phyloP scores from a whole-genome alignment of 2,329 filamentous ascomycete species.

The Phoma sp. region DNA sequence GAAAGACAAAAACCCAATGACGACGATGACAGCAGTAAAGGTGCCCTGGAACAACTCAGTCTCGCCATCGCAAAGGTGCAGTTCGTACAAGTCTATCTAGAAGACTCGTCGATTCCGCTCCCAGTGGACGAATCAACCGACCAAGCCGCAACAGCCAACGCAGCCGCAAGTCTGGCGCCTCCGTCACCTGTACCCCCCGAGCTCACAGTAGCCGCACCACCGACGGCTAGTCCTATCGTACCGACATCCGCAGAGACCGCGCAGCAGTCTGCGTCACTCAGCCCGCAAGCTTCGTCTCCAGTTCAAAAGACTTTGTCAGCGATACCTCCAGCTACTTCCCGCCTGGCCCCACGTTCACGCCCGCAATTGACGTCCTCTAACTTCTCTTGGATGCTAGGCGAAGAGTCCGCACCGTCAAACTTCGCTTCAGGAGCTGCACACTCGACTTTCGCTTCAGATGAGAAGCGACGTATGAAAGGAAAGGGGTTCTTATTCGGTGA shows the following conservation, averaged over 20 bases:
- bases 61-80: constrained; percentile 59
- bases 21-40: constrained; percentile 33
- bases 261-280: constrained; percentile 13
- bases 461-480: constrained; percentile 44
- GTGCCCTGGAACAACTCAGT: constrained; percentile 51
- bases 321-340: constrained; percentile 22
- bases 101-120: constrained; percentile 54
- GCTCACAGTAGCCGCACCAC: constrained; percentile 30
- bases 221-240: constrained; percentile 18
- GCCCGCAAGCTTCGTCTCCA: constrained; percentile 27
- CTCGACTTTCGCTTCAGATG: constrained; percentile 43
- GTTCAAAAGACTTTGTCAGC: constrained; percentile 13
- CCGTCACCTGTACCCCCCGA: constrained; percentile 26
- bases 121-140: constrained; percentile 47
- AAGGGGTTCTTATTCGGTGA: constrained; percentile 52
- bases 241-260: constrained; percentile 4
- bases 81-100: constrained; percentile 59
- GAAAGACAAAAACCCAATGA: constrained; percentile 40
- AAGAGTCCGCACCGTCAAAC: constrained; percentile 42
- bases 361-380: constrained; percentile 75
- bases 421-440: constrained; percentile 45
- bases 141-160: constrained; percentile 32
- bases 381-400: constrained; percentile 76
- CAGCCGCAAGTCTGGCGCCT: constrained; percentile 27
- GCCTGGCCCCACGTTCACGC: constrained; percentile 56